Evolutionary conservation across 805 yeast species (phyloP).

Genomic region (Kazachstania bromeliacearum): DNA sequence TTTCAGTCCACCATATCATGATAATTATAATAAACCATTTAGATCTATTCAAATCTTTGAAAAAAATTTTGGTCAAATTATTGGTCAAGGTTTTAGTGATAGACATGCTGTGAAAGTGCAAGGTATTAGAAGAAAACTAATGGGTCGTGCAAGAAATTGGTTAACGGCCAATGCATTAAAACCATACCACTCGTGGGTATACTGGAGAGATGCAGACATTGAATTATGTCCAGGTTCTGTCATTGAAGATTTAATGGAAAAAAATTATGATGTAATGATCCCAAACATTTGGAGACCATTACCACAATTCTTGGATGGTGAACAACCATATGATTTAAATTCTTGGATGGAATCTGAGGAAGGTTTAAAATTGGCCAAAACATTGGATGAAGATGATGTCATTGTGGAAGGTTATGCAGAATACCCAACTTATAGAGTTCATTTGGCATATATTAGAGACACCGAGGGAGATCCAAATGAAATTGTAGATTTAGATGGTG

Average conservation of each 20-base stretch:
- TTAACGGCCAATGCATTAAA: conserved; percentile 60
- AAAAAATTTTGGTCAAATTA: conserved; percentile 74
- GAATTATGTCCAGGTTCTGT: conserved; percentile 75
- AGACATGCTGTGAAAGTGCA: conserved; percentile 80
- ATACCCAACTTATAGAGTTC: conserved; percentile 79
- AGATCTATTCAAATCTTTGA: conserved; percentile 71
- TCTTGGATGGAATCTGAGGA: conserved; percentile 90
- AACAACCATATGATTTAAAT: conserved; percentile 92
- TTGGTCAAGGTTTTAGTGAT: conserved; percentile 79
- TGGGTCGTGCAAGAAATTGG: conserved; percentile 88
- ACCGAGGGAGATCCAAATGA: conserved; percentile 51
- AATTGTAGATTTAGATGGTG: conserved; percentile 68
- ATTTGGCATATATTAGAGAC: conserved; percentile 63
- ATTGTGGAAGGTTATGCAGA: conserved; percentile 85
- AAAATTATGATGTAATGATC: conserved; percentile 59
- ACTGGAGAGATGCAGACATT: conserved; percentile 83
- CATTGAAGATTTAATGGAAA: conserved; percentile 63
- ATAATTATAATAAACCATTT: conserved; percentile 57
- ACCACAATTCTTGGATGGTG: conserved; percentile 71
- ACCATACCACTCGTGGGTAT: conserved; percentile 85
- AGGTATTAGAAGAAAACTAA: conserved; percentile 71
- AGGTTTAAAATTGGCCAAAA: conserved; percentile 56
- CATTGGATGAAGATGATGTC: conserved; percentile 69
- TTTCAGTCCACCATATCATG: conserved; percentile 58
- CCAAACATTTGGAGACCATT: conserved; percentile 97